A percentile compares a stretch with the other conserved stretches of the same genome.
These are phyloP conservation scores for Zangia roseola DNA, from an alignment of 768 basidiomycete species.

Conservation along the genomic window DNA sequence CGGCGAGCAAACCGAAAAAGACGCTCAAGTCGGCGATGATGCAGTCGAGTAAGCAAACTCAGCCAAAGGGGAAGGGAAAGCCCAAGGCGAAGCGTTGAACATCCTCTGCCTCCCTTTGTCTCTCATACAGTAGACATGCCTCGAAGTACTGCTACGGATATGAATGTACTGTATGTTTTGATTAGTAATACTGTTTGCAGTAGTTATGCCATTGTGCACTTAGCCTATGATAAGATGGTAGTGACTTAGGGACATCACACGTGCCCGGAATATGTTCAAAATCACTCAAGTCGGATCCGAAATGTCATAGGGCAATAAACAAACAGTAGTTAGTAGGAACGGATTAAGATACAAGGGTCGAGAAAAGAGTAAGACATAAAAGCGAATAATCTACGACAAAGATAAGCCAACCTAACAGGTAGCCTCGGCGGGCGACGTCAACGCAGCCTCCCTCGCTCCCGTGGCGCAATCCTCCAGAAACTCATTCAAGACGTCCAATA, in stretches of 20 bases:
- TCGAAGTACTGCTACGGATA: too few species aligned
- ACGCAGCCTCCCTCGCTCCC: conserved; percentile 14
- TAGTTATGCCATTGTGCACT: too few species aligned
- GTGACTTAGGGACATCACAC: too few species aligned
- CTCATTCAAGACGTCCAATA: conserved; percentile 53
- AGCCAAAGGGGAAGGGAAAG: conserved; percentile 12
- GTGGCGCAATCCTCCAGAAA: conserved; percentile 64
- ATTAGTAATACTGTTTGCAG: too few species aligned
- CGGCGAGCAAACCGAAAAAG: conserved; percentile 41
- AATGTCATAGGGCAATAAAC: neutral
- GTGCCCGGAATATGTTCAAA: too few species aligned
- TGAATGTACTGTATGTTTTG: too few species aligned
- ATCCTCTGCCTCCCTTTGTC: too few species aligned
- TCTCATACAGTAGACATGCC: too few species aligned
- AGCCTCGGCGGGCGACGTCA: neutral
- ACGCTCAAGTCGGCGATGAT: neutral
- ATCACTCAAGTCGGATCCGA: too few species aligned
- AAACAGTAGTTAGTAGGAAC: neutral
- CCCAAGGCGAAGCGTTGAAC: conserved; percentile 13
- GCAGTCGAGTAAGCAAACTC: conserved; percentile 16
- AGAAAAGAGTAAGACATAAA: conserved; percentile 11
- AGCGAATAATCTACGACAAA: conserved; percentile 22
- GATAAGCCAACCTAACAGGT: conserved; percentile 1
- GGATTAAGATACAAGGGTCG: conserved; percentile 20
- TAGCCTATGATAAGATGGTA: too few species aligned